A percentile compares a stretch with the other conserved stretches of the same genome.
Evolutionary conservation across 2,329 filamentous ascomycete species (phyloP).

Genomic region (Myrmaecium sp.): DNA sequence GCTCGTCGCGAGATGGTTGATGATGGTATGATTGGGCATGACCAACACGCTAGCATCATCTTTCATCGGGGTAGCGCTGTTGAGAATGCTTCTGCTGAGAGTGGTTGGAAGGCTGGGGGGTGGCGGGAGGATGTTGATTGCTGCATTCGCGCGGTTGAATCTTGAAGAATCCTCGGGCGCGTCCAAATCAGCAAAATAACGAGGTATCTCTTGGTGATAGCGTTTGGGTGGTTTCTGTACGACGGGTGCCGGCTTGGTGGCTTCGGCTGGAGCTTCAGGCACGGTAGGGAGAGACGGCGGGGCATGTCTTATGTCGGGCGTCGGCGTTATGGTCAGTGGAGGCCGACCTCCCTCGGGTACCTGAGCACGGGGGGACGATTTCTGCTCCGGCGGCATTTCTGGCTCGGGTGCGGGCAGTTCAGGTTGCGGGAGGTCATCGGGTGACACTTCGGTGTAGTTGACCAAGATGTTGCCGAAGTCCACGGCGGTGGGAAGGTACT

Average conservation of each 20-base stretch:
- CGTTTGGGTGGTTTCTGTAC: slow-evolving; percentile 29
- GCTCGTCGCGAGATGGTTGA: slow-evolving; percentile 93
- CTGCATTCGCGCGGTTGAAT: slow-evolving; percentile 58
- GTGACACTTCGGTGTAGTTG: slow-evolving; percentile 90
- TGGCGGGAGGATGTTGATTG: slow-evolving; percentile 62
- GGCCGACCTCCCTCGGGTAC: slow-evolving; percentile 24
- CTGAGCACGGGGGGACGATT: too few species aligned
- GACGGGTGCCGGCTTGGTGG: slow-evolving; percentile 8
- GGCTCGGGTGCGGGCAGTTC: slow-evolving; percentile 12
- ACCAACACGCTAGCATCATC: slow-evolving; percentile 95
- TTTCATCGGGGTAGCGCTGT: slow-evolving; percentile 80
- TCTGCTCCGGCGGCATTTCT: slow-evolving; percentile 15
- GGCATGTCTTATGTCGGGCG: slow-evolving; percentile 12
- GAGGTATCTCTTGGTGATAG: slow-evolving; percentile 62
- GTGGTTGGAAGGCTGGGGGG: slow-evolving; percentile 82
- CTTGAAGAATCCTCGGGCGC: slow-evolving; percentile 59
- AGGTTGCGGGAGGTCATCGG: slow-evolving; percentile 43
- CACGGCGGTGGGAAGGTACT: slow-evolving; percentile 79
- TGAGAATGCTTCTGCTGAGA: slow-evolving; percentile 84
- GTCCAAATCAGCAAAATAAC: slow-evolving; percentile 76
- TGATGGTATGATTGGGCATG: slow-evolving; percentile 90
- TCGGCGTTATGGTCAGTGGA: slow-evolving; percentile 23
- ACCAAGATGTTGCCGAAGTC: slow-evolving; percentile 97
- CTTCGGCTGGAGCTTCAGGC: slow-evolving; percentile 11
- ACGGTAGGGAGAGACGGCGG: slow-evolving; percentile 6